Evolutionary conservation across 345 rosid species (phyloP), one percentile per base, ranked within the genome.

Genomic region (Laguncularia racemosa): DNA sequence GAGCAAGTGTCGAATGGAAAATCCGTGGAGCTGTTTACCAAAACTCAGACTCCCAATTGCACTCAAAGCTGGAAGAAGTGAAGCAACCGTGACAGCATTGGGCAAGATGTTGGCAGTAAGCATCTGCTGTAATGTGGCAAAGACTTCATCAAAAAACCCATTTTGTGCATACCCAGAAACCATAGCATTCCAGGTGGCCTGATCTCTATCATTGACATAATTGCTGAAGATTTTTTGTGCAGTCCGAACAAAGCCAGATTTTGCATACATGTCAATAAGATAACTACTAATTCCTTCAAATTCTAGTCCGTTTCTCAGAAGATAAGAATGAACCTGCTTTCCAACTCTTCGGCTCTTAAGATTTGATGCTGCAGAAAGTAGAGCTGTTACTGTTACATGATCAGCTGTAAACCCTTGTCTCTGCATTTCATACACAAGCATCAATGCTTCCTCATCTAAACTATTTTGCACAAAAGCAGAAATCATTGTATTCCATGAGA

Each of bases 301-400:
- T 21, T 67, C 71, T 63, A 88, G 62, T 48, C 71, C 81, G 8
- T 73, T 77, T 72, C 98, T 82, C 53, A 91, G 61, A 72, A 91
- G 79, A 62, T 75, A 85, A 50, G 89, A 90, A 70, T 91, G 95
- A 43, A 84, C 76, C 82, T 84, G 95, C 69, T 78, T 91, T 70
- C 96, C 98, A 40, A 79, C 62, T 49, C 70, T 84, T 23, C 58
- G 62, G 76, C 71, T 81, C 73, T 82, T 75, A 57, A 84, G 91
- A 77, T 91, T 88, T 44, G 98, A 91, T 66, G 96, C 86, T 40
- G 85, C 86, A 12, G 98, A 88, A 62, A 91, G 95, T 63, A 91
- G 67, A 56, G 86, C 86, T 12, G 89, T 69, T 56, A 75, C 78
- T 21, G 96, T 88, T 73, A 91, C 89, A 45, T 70, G 71, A 82